Base-by-base conservation (phyloP, 2,329 filamentous ascomycete species). In the Pyricularia grisea region DNA sequence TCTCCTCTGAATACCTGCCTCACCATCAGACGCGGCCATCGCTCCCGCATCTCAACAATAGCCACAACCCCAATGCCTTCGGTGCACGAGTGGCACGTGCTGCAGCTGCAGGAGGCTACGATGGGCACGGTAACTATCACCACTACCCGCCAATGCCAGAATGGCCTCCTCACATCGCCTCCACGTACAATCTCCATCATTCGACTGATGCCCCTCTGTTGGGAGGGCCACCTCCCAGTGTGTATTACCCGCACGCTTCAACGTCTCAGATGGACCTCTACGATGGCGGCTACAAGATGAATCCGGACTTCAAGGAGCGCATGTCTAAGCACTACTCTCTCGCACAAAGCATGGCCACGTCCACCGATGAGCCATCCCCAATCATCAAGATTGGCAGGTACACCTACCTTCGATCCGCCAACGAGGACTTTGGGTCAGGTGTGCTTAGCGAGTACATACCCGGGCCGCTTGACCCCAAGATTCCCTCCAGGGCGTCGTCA, bases 371-470 rank as follows among this genome's bases (percentile, higher is more conserved):
- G 50, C 72, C 72, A 11, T 71, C 72, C 9, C 72, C 72, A 1
- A 66, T 74, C 27, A 65, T 74, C 50, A 72, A 72, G 60, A 73
- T 75, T 28, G 74, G 74, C 27, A 70, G 72, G 28, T 73, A 73
- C 67, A 74, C 72, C 7, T 74, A 74, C 63, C 66, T 74, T 6
- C 72, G 74, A 10, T 74, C 73, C n/a, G 73, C 71, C 23, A 60
- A 66, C 9, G 73, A 72, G 66, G 73, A 73, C 27, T 61, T 68
- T 60, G 66, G 69, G 17, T 63, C 25, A 1, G 70, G 71, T 1
- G 69, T 74, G 28, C 72, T 73, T 36, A 68, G 70, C 30, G 70
- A 71, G 20, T 58, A 66, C n/a, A 58, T 12, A 9, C 65, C 67
- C 10, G 36, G 66, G 14, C 20, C 30, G 23, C 28, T 25, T 5